Evolutionary conservation across 202 grass and related monocot genomes (phyloP), one percentile per base, ranked within the genome.

Genomic region (Carex sylvatica): DNA sequence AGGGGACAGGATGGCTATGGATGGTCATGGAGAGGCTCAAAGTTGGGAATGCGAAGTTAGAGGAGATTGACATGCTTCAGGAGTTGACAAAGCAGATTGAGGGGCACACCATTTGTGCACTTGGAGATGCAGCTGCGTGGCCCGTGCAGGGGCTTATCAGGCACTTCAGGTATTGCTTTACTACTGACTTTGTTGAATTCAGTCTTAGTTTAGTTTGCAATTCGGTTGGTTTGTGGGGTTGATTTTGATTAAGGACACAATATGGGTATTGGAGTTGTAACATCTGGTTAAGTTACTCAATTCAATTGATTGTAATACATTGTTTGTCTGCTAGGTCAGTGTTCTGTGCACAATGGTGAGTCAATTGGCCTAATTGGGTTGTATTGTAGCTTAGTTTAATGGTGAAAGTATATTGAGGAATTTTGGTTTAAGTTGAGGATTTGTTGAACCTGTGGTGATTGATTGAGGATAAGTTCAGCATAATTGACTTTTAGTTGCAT

Each of bases 61-160:
- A 97, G 82, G 95, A 94, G 86, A 97, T 97, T 6, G 95, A 97
- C 78, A 97, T 94, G 95, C 88, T 97, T 82, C 95, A 97, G 66
- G 95, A 94, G 84, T 88, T 97, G 36, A 97, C 95, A 2, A 97
- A 97, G 86, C 95, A 97, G 83, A 97, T 97, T 56, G 90, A 94
- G 88, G 95, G 95, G 5, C 92, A 97, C 67, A 97, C 92, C 26
- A 94, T 97, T 77, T 94, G 95, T 7, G 92, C 95, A 2, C 88
- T 97, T 36, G 95, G 95, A 11, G 92, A 97, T 92, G 92, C 95
- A 73, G 92, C 95, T 2, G 92, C 95, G 78, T 94, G 95, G 92
- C 95, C 90, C 47, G 95, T 97, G 49, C 95, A 97, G 73, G 95
- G 95, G 9, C 90, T 97, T 80, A 91, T 97, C 87, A 91, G 95